Evolutionary conservation across 2,329 filamentous ascomycete genomes (phyloP).

Genomic region (Phialocephala sp.): DNA sequence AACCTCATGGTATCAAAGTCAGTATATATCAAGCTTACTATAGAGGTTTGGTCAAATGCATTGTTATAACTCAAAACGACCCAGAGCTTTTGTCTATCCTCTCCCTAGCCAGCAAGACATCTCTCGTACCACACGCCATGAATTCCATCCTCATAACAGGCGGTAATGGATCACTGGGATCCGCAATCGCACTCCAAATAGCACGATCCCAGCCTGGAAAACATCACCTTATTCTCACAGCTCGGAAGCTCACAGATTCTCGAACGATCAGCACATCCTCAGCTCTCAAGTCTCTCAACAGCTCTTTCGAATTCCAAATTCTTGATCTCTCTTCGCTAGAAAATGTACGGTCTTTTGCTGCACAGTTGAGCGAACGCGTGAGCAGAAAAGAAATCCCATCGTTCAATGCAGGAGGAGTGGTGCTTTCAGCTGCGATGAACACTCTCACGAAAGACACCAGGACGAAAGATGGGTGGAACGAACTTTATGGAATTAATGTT

Average conservation of each 20-base stretch:
- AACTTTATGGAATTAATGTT: constrained; percentile 14
- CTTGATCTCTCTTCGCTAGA: not conserved
- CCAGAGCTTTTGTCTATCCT: too few relatives aligned
- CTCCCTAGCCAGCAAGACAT: not conserved
- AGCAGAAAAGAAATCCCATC: not conserved
- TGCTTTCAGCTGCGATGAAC: not conserved
- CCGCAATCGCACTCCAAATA: constrained; percentile 1
- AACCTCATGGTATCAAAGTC: not conserved
- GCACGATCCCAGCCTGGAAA: not conserved
- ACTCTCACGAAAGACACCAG: not conserved
- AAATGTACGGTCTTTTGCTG: not conserved
- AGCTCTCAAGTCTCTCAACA: not conserved
- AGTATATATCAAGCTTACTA: not conserved
- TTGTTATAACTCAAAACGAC: not conserved
- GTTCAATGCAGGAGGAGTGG: not conserved
- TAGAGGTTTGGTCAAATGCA: not conserved
- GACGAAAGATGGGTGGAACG: constrained; percentile 6
- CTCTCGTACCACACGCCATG: not conserved
- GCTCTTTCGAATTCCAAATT: not conserved
- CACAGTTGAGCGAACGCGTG: not conserved
- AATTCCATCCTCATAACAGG: constrained; percentile 1
- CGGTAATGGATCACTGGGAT: not conserved
- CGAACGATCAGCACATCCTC: not conserved
- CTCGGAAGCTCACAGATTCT: not conserved
- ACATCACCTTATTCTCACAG: not conserved